Conservation (phyloP, 352 stramenopile genomes). For the Globisporangium orthogonon region DNA sequence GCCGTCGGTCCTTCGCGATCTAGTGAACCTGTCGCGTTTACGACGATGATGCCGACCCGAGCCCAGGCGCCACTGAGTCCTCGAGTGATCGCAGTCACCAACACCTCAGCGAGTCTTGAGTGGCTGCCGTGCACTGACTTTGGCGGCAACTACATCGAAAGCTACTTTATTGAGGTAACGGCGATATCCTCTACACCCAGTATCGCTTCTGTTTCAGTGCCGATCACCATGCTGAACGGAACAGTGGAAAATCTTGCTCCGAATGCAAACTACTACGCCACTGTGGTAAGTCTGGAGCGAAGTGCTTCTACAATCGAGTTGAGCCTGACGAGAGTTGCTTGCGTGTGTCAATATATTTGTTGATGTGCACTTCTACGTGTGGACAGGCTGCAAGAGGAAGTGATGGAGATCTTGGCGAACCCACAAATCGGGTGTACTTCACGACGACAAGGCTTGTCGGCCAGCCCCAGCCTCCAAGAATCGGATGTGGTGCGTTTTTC, state of each 20-base stretch:
- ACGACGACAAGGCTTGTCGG: conserved; percentile 20
- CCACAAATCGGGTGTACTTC: conserved; percentile 35
- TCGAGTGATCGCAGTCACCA: conserved; percentile 7
- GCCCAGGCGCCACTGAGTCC: conserved; percentile 28
- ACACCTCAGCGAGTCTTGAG: conserved; percentile 15
- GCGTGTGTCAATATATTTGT: no score
- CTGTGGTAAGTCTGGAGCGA: conserved; percentile 27
- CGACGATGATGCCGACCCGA: conserved; percentile 18
- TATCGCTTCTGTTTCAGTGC: conserved; percentile 8
- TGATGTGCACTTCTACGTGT: neutral
- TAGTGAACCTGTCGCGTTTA: conserved; percentile 16
- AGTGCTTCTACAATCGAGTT: neutral
- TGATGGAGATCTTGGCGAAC: conserved; percentile 20
- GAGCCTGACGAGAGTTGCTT: neutral
- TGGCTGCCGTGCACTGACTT: conserved; percentile 39
- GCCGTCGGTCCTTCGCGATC: conserved; percentile 21
- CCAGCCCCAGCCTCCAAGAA: conserved; percentile 34
- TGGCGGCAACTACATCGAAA: conserved; percentile 34
- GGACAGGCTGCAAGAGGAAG: conserved; percentile 22
- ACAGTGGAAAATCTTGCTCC: conserved; percentile 21
- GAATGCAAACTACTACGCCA: conserved; percentile 29
- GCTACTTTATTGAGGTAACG: conserved; percentile 25
- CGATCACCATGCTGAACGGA: conserved; percentile 12
- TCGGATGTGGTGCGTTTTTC: conserved; percentile 39
- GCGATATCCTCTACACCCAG: neutral